Base-by-base conservation (phyloP, 495 filamentous ascomycete genomes). In the Astrocystis sublimbata region DNA sequence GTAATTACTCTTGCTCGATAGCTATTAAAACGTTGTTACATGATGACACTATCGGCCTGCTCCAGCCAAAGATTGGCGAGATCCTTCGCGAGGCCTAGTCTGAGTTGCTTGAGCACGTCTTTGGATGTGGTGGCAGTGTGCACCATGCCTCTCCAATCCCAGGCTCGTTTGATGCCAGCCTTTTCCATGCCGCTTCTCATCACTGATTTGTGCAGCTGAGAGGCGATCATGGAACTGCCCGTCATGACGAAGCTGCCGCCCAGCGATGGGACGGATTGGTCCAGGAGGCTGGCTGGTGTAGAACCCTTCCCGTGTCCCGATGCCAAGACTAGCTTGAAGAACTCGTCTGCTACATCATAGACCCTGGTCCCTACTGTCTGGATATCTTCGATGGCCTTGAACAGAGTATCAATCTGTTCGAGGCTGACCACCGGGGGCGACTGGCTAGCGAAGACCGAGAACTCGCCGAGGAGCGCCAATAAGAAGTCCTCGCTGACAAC, bases 401-500 rank as follows among this genome's bases (percentile, higher is more conserved):
- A 83, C 17, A 97, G 81, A 54, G 81, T 79, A 67, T 90, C 87
- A 69, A 91, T 86, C 69, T 96, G 88, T 15, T 84, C 76, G 12
- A 88, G 79, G 4, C 74, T 81, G 45, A 91, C 75, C 13, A 82
- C 70, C 4, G 78, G 73, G 21, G 76, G 72, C n/a, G 74, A 64
- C 64, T 86, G 81, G 71, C 72, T 87, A 71, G 92, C 79, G 64
- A 96, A 92, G 1, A 89, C 81, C 17, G 92, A 79, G 0, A 88
- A 86, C 75, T 97, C 93, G 40, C 92, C 92, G 3, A 97, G 79
- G 40, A 97, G 79, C 55, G 88, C 83, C n/a, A 96, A 78, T 41
- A 96, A 72, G 50, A 90, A 90, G 65, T 96, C 92, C 46, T 96
- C 90, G 60, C 87, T 88, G 23, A 96, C 88, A 15, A 94, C 89